Percentiles rank a stretch among this genome's conserved stretches.
These are phyloP conservation scores for Fusarium globosum DNA, from an alignment of 2,329 filamentous ascomycete genomes.

Conservation along the genomic window DNA sequence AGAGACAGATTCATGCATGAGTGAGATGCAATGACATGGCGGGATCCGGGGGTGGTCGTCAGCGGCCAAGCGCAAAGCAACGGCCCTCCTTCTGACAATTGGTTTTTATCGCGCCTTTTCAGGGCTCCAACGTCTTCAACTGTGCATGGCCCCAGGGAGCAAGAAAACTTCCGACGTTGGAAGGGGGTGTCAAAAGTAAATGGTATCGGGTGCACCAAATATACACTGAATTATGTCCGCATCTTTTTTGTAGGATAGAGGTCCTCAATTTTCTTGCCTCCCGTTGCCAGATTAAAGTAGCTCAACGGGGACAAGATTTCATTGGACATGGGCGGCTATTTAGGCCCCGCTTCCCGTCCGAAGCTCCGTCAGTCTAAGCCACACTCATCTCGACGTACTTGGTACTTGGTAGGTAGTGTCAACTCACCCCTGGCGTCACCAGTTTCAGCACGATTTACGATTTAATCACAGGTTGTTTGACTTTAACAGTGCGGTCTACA, in stretches of 20 bases:
- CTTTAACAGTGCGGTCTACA: neutral
- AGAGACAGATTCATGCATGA: constrained; percentile 18
- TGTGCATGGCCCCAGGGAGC: neutral
- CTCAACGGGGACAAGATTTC: neutral
- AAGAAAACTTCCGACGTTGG: neutral
- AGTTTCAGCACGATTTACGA: neutral
- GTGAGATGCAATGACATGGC: constrained; percentile 27
- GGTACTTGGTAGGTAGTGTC: neutral
- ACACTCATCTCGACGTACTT: constrained; percentile 30
- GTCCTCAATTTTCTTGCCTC: neutral
- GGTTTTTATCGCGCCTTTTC: constrained; percentile 29
- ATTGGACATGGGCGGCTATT: constrained; percentile 16
- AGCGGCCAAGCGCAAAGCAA: constrained; percentile 12
- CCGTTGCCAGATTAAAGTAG: neutral
- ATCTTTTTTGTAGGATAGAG: neutral
- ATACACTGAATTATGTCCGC: neutral
- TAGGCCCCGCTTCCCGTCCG: constrained; percentile 35
- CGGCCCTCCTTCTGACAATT: constrained; percentile 21
- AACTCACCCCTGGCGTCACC: constrained; percentile 9
- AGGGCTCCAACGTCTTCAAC: constrained; percentile 34
- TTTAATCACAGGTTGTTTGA: neutral
- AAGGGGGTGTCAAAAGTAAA: neutral
- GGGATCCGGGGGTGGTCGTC: constrained; percentile 35
- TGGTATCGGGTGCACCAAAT: accelerated
- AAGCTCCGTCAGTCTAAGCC: constrained; percentile 40